Percentiles rank a stretch among this genome's conserved stretches.
Evolutionary conservation across 208 protist genomes (phyloP).

Genomic region (Trypanosoma caninum): DNA sequence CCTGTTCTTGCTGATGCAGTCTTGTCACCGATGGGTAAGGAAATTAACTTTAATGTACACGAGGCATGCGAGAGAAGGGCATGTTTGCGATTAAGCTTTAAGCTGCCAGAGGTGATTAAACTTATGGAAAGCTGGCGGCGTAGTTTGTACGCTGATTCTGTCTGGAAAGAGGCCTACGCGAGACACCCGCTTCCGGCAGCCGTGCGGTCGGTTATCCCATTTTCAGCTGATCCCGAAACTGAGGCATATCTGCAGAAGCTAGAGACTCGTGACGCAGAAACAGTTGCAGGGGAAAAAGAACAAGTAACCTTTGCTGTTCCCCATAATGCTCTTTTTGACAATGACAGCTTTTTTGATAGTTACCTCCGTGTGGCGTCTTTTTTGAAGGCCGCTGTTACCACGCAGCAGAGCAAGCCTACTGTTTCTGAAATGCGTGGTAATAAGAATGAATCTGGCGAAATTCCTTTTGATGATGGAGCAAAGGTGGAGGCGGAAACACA

Average conservation of each 20-base stretch:
- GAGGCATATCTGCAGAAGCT: conserved; percentile 25
- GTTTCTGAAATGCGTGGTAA: not conserved
- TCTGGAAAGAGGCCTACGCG: conserved; percentile 27
- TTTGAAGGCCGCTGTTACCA: conserved; percentile 1
- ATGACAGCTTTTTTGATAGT: conserved; percentile 10
- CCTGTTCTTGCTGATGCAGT: conserved; percentile 9
- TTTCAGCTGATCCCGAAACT: conserved; percentile 8
- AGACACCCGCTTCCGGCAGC: conserved; percentile 34
- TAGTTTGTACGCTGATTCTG: conserved; percentile 39
- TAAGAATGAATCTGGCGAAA: too few relatives aligned
- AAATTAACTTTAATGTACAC: conserved; percentile 10
- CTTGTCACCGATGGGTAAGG: not conserved
- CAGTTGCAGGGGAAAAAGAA: too few relatives aligned
- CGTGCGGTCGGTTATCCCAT: conserved; percentile 11
- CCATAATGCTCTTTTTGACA: conserved; percentile 7
- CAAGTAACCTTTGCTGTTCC: not conserved
- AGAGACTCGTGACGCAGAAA: conserved; percentile 3
- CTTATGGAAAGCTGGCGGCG: conserved; percentile 47
- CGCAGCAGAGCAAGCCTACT: not conserved
- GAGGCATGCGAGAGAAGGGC: not conserved
- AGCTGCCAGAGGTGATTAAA: conserved; percentile 39
- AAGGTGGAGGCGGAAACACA: not conserved
- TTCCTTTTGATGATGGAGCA: too few relatives aligned
- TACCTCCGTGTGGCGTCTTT: conserved; percentile 18
- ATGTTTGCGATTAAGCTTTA: conserved; percentile 31